A percentile compares a stretch with the other conserved stretches of the same genome.
Conservation (phyloP, 768 basidiomycete genomes). For the Lyophyllum shimeji region DNA sequence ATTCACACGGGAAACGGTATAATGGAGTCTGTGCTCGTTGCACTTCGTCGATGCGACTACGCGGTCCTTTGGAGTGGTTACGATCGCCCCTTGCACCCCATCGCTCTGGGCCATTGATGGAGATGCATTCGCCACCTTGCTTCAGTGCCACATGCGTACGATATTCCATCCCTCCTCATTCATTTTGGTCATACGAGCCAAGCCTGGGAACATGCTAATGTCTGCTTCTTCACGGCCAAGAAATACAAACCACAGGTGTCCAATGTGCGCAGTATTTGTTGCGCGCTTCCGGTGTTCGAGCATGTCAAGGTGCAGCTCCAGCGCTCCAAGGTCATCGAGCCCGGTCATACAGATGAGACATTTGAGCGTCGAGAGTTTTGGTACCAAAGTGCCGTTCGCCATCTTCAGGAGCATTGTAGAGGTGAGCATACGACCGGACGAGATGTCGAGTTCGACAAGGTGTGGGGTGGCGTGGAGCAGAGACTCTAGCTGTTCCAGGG, state of each 20-base stretch:
- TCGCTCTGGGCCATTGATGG: no score
- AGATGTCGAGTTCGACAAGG: background rate
- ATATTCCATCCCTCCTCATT: conserved; percentile 7
- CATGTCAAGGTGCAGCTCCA: conserved; percentile 9
- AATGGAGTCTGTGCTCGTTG: background rate
- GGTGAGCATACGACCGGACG: conserved; percentile 3
- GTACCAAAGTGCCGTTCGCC: conserved; percentile 1
- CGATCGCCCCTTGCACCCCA: no score
- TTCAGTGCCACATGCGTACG: background rate
- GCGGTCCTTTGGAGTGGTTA: no score
- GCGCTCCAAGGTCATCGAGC: background rate
- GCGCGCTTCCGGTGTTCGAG: background rate
- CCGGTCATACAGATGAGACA: background rate
- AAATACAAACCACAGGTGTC: background rate
- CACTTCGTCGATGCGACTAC: no score
- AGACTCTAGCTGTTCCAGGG: background rate
- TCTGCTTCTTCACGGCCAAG: background rate
- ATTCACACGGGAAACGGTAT: background rate
- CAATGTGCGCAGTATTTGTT: background rate
- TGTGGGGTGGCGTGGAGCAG: background rate
- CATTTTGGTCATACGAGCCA: background rate
- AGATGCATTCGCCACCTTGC: no score
- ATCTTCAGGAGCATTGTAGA: conserved; percentile 1
- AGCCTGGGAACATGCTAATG: background rate
- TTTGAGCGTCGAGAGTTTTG: background rate